A percentile compares a stretch with the other conserved stretches of the same genome.
phyloP scores from a whole-genome alignment of 805 yeast genomes.

The Lipomyces starkeyi region DNA sequence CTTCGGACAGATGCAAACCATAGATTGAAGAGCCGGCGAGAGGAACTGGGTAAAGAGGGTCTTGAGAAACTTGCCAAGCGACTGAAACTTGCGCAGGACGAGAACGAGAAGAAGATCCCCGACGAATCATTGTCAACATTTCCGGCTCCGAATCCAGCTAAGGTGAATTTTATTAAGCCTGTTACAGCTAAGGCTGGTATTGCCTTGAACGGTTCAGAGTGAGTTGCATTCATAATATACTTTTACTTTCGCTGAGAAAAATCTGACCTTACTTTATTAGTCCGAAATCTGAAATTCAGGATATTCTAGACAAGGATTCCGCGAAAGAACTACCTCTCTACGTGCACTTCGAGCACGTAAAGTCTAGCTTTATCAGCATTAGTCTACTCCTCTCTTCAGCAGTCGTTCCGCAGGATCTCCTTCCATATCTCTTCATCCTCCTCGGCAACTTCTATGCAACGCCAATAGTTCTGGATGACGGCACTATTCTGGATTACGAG shows the following conservation, averaged over 20 bases:
- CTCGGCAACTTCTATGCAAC: conserved; percentile 71
- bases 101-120: conserved; percentile 82
- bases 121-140: conserved; percentile 64
- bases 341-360: conserved; percentile 77
- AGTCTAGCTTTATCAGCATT: conserved; percentile 78
- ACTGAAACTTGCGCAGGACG: conserved; percentile 65
- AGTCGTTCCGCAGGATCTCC: conserved; percentile 55
- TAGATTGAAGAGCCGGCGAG: conserved; percentile 56
- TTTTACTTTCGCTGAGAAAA: neutral
- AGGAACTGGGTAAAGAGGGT: conserved; percentile 64
- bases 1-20: conserved; percentile 59
- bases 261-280: neutral
- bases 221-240: neutral
- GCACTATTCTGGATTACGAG: conserved; percentile 66
- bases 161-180: conserved; percentile 74
- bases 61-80: conserved; percentile 56
- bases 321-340: conserved; percentile 61
- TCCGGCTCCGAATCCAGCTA: conserved; percentile 74
- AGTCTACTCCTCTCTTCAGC: conserved; percentile 65
- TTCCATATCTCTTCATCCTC: conserved; percentile 69
- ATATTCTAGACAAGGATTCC: conserved; percentile 31
- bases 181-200: conserved; percentile 65
- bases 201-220: conserved; percentile 40
- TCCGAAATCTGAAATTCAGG: conserved; percentile 39
- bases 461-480: conserved; percentile 71